These are phyloP conservation scores for Amauroascus verrucosus DNA, from an alignment of 2,329 filamentous ascomycete genomes.

Conservation along the genomic window DNA sequence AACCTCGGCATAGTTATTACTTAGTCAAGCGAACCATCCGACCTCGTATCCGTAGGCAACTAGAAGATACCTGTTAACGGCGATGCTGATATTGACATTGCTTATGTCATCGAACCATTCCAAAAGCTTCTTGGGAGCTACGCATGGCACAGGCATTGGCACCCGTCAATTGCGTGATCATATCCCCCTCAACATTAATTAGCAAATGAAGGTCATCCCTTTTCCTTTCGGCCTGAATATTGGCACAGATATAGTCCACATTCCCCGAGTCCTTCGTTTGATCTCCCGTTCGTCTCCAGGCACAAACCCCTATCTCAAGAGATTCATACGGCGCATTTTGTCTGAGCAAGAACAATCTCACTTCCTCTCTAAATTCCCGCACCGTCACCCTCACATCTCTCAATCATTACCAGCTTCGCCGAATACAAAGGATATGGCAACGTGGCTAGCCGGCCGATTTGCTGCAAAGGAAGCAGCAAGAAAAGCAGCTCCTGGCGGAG, in stretches of 20 bases:
- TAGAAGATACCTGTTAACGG: too few relatives aligned
- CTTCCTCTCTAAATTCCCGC: constrained; percentile 31
- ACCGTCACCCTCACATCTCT: constrained; percentile 21
- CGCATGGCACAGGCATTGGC: too few relatives aligned
- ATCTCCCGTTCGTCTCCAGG: constrained; percentile 38
- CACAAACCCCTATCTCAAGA: constrained; percentile 21
- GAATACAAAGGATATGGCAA: constrained; percentile 27
- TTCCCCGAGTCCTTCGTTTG: constrained; percentile 54
- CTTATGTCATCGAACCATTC: too few relatives aligned
- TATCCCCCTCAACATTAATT: too few relatives aligned
- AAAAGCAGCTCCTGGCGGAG: constrained; percentile 49
- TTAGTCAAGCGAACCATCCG: too few relatives aligned
- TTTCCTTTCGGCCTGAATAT: constrained; percentile 60
- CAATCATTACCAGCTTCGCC: constrained; percentile 9
- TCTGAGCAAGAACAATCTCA: constrained; percentile 31
- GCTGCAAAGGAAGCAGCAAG: constrained; percentile 67
- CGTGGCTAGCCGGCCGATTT: constrained; percentile 45
- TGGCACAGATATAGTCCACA: constrained; percentile 68
- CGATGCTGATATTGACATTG: too few relatives aligned
- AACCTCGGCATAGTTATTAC: too few relatives aligned
- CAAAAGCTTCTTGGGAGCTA: too few relatives aligned
- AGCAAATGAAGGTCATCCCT: constrained; percentile 27
- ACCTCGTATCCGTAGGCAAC: too few relatives aligned
- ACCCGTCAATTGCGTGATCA: too few relatives aligned
- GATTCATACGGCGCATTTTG: constrained; percentile 35